phyloP scores from a whole-genome alignment of 164 flowering plant genomes.

The Paratinospora sagittata region DNA sequence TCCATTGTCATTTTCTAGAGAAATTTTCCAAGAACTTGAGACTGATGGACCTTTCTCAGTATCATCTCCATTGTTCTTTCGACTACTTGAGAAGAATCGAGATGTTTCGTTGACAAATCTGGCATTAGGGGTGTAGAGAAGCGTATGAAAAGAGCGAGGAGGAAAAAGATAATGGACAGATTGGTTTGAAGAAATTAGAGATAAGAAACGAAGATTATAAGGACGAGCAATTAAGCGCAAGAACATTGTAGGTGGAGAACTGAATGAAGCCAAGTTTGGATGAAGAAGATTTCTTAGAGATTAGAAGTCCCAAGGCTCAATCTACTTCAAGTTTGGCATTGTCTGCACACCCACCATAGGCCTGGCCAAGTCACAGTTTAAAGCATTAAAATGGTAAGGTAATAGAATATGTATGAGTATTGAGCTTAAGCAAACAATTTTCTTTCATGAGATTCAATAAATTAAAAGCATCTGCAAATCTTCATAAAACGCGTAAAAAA shows the following conservation, averaged over 20 bases:
- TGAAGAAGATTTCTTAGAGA: not conserved
- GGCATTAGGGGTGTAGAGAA: slow-evolving; percentile 6
- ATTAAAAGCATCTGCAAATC: too few relatives aligned
- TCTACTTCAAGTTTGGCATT: not conserved
- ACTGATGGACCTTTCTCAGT: not conserved
- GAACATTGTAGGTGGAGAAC: slow-evolving; percentile 15
- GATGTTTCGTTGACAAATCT: not conserved
- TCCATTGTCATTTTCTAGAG: slow-evolving; percentile 8
- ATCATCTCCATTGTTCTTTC: slow-evolving; percentile 14
- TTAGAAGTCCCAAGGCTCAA: too few relatives aligned
- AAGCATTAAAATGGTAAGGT: not conserved
- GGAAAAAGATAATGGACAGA: not conserved
- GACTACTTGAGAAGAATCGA: slow-evolving; percentile 19
- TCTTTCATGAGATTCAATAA: too few relatives aligned
- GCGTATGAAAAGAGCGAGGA: slow-evolving; percentile 2
- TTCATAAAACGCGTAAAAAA: too few relatives aligned
- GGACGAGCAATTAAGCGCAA: slow-evolving; percentile 23
- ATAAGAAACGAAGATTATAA: slow-evolving; percentile 7
- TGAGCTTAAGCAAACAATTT: too few relatives aligned
- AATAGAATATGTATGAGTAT: too few relatives aligned
- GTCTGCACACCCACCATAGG: not conserved
- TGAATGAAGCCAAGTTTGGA: not conserved
- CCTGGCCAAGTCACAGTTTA: not conserved
- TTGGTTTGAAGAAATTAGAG: slow-evolving; percentile 8
- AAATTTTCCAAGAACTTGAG: slow-evolving; percentile 20